These are phyloP conservation scores for Tricholoma hemisulphureum DNA, from an alignment of 768 basidiomycete species.

Conservation along the genomic window DNA sequence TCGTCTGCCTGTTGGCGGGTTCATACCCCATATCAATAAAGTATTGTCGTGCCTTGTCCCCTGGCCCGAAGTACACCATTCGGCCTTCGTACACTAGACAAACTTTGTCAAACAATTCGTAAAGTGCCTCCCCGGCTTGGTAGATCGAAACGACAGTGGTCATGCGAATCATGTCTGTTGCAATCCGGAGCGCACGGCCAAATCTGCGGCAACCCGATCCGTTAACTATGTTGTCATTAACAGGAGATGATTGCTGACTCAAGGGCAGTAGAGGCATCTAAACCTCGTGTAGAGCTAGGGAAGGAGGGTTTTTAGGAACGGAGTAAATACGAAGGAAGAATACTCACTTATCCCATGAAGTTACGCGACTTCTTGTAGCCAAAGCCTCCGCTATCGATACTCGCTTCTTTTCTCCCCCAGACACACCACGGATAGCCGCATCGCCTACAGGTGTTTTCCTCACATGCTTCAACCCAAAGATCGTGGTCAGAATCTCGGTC, in stretches of 20 bases:
- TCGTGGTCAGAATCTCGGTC: slow-evolving; percentile 57
- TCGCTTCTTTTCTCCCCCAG: slow-evolving; percentile 76
- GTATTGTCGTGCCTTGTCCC: slow-evolving; percentile 62
- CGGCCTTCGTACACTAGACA: slow-evolving; percentile 74
- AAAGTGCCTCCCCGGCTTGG: slow-evolving; percentile 75
- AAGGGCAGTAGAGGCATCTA: slow-evolving; percentile 70
- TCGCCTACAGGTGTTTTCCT: slow-evolving; percentile 75
- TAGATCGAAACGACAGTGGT: slow-evolving; percentile 80
- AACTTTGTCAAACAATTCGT: slow-evolving; percentile 66
- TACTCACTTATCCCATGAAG: slow-evolving; percentile 75
- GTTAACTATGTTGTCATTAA: not conserved
- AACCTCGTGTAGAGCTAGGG: slow-evolving; percentile 60
- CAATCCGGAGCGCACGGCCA: slow-evolving; percentile 60
- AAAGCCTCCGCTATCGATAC: slow-evolving; percentile 72
- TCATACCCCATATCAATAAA: slow-evolving; percentile 69
- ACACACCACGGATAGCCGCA: slow-evolving; percentile 69
- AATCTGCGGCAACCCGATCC: slow-evolving; percentile 21
- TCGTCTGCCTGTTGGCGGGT: slow-evolving; percentile 60
- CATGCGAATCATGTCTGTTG: slow-evolving; percentile 52
- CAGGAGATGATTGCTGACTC: slow-evolving; percentile 32
- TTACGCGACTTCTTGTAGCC: slow-evolving; percentile 56
- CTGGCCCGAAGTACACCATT: slow-evolving; percentile 77
- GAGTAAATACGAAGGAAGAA: not conserved
- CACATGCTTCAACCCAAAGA: slow-evolving; percentile 76
- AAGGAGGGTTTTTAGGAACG: not conserved